phyloP scores from a whole-genome alignment of 768 basidiomycete genomes.

The Mycena amicta region DNA sequence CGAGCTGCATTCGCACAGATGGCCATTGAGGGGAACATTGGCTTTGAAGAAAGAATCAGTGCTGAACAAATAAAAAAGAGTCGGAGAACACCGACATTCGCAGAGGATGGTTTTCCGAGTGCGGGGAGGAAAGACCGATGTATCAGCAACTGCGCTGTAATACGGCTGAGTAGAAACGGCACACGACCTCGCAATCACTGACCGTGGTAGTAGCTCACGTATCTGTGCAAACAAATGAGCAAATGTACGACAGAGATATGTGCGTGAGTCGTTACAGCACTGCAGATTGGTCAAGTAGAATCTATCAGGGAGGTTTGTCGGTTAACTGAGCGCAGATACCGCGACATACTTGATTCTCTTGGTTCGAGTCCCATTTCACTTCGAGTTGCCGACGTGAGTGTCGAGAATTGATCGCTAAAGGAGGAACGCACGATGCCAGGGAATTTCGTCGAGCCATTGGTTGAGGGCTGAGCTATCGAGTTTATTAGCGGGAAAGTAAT shows the following conservation, averaged over 20 bases:
- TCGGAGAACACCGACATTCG: not conserved
- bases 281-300: slow-evolving; percentile 10
- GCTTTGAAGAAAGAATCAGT: not conserved
- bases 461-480: slow-evolving; percentile 44
- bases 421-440: slow-evolving; percentile 31
- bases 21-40: slow-evolving; percentile 41
- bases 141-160: slow-evolving; percentile 38
- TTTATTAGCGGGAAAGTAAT: no score
- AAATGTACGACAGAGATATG: no score
- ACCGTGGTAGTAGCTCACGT: slow-evolving; percentile 10
- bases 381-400: not conserved
- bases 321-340: not conserved
- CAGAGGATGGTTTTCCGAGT: slow-evolving; percentile 23
- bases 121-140: slow-evolving; percentile 49
- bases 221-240: slow-evolving; percentile 1
- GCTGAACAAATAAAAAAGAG: not conserved
- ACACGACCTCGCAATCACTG: not conserved
- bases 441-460: slow-evolving; percentile 45
- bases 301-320: not conserved
- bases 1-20: slow-evolving; percentile 55
- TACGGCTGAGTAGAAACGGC: not conserved
- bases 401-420: slow-evolving; percentile 23
- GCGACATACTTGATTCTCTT: slow-evolving; percentile 15
- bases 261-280: no score
- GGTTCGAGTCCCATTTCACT: slow-evolving; percentile 31